Evolutionary conservation across 2,329 filamentous ascomycete species (phyloP).

Genomic region (Kalaharituber pfeilii): DNA sequence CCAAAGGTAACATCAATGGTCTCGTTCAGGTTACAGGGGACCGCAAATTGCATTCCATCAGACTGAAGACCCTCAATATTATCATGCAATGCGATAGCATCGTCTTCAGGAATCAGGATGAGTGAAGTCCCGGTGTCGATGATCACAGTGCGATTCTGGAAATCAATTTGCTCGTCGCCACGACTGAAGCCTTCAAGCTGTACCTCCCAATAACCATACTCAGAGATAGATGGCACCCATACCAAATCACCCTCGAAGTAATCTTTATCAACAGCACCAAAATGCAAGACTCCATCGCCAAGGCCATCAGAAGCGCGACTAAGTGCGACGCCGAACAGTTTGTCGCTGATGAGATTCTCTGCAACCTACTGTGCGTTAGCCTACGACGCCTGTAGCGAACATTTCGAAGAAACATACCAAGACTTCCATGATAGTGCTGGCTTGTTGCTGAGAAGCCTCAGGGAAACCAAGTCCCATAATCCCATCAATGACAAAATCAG

Average conservation of each 20-base stretch:
- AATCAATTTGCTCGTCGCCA: conserved; percentile 40
- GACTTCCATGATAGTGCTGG: background rate
- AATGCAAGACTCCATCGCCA: conserved; percentile 59
- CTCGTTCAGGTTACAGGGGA: conserved; percentile 53
- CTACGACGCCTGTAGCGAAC: background rate
- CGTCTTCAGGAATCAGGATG: conserved; percentile 49
- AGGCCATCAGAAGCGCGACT: conserved; percentile 46
- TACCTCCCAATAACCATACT: conserved; percentile 54
- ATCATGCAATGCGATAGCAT: conserved; percentile 50
- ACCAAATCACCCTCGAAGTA: conserved; percentile 51
- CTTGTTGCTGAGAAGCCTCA: conserved; percentile 26
- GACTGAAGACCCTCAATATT: conserved; percentile 44
- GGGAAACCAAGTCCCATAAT: conserved; percentile 62
- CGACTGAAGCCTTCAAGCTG: conserved; percentile 47
- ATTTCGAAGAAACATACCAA: background rate
- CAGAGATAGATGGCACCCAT: conserved; percentile 41
- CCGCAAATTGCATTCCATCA: conserved; percentile 44
- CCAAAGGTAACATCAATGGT: conserved; percentile 50
- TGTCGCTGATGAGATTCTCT: conserved; percentile 29
- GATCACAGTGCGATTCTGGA: conserved; percentile 44
- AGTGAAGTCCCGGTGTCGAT: conserved; percentile 75
- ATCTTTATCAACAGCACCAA: conserved; percentile 50
- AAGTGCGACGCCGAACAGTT: conserved; percentile 54
- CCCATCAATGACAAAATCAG: conserved; percentile 67
- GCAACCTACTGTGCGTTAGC: background rate